These are phyloP conservation scores for Chytridium lagenaria DNA, from an alignment of 371 early-diverging fungal species.

Conservation along the genomic window DNA sequence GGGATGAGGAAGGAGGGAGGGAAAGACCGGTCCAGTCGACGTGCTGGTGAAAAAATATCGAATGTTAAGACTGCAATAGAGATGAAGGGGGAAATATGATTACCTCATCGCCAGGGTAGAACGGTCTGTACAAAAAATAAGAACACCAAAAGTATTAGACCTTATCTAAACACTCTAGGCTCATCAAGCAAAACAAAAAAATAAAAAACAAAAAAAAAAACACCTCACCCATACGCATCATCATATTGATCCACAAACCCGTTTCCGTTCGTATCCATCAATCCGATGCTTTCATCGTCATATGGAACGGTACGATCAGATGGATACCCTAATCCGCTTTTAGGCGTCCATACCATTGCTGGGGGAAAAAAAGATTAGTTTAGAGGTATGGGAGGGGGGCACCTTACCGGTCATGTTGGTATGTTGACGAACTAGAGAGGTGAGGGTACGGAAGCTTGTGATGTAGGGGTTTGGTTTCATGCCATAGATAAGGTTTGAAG, in stretches of 20 bases:
- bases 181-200: no score
- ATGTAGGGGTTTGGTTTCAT: neutral
- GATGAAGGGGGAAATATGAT: no score
- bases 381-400: neutral
- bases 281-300: neutral
- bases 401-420: conserved; percentile 22
- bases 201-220: no score
- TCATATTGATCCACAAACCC: conserved; percentile 3
- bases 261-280: conserved; percentile 10
- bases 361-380: neutral
- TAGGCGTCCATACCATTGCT: conserved; percentile 21
- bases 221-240: conserved; percentile 20
- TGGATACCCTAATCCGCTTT: neutral
- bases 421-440: neutral
- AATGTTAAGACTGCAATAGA: neutral
- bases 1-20: neutral
- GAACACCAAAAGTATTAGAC: neutral
- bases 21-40: conserved; percentile 20
- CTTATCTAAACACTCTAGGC: no score
- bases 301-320: neutral
- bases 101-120: conserved; percentile 20
- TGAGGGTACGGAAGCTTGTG: neutral
- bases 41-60: neutral
- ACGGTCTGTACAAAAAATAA: neutral
- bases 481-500: neutral